Percentiles rank a stretch among this genome's conserved stretches.
Evolutionary conservation across 2,329 filamentous ascomycete species (phyloP).

Genomic region (Beauveria caledonica): DNA sequence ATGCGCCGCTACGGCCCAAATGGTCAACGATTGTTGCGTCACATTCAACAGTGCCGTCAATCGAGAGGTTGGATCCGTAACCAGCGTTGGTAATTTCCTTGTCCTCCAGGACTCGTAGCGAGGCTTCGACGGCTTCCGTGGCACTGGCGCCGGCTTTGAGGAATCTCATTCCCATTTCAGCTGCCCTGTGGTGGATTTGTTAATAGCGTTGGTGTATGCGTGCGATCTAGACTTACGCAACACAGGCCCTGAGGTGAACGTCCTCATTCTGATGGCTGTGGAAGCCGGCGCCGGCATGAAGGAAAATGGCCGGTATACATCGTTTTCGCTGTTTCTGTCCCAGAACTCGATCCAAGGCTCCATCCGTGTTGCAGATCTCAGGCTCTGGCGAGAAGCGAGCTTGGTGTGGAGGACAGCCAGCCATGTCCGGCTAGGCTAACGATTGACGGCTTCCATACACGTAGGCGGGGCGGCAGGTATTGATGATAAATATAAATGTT

Average conservation of each 20-base stretch:
- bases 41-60: constrained; percentile 86
- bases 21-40: constrained; percentile 93
- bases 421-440: constrained; percentile 22
- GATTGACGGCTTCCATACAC: background rate
- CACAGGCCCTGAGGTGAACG: constrained; percentile 77
- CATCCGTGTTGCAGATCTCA: constrained; percentile 36
- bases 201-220: background rate
- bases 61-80: constrained; percentile 87
- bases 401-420: constrained; percentile 20
- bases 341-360: constrained; percentile 32
- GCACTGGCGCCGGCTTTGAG: constrained; percentile 72
- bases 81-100: constrained; percentile 94
- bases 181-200: constrained; percentile 50
- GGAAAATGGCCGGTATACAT: constrained; percentile 67
- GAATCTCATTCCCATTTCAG: constrained; percentile 73
- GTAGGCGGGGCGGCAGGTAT: constrained; percentile 2
- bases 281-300: constrained; percentile 92
- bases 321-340: constrained; percentile 28
- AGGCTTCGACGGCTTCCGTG: constrained; percentile 81
- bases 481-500: background rate
- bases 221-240: constrained; percentile 54
- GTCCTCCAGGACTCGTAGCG: constrained; percentile 82
- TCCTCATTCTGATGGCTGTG: constrained; percentile 82
- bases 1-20: constrained; percentile 82
- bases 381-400: constrained; percentile 36